Percentiles rank a stretch among this genome's conserved stretches.
Conservation (phyloP, 768 basidiomycete species). For the Hypsizygus marmoreus region DNA sequence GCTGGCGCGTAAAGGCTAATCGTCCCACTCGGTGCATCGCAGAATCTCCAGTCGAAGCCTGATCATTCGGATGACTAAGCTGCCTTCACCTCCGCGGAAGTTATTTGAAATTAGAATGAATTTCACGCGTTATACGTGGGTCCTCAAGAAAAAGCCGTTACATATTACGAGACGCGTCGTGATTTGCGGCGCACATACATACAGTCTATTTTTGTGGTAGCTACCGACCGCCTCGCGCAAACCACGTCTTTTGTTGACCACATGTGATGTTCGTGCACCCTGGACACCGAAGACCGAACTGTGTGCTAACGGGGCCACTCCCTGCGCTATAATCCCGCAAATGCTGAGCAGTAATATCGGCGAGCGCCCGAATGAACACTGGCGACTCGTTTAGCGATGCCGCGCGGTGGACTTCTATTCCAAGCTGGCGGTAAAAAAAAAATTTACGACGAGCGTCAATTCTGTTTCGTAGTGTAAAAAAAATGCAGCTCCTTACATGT, state of each 20-base stretch:
- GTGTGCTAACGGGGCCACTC: conserved; percentile 69
- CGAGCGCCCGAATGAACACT: conserved; percentile 91
- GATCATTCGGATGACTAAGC: no score
- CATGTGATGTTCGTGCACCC: conserved; percentile 92
- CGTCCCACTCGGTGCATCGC: no score
- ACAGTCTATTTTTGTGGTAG: conserved; percentile 6
- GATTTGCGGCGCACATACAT: conserved; percentile 1
- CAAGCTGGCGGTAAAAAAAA: conserved; percentile 58
- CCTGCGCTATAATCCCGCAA: conserved; percentile 63
- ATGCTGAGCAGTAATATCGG: conserved; percentile 86
- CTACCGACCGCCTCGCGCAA: conserved; percentile 71
- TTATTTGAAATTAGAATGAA: not conserved
- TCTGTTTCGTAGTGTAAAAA: conserved; percentile 11
- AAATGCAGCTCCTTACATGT: conserved; percentile 67
- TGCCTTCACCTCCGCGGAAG: conserved; percentile 2
- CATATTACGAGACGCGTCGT: conserved; percentile 13
- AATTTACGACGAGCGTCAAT: conserved; percentile 6
- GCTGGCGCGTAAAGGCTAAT: no score
- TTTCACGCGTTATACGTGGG: conserved; percentile 2
- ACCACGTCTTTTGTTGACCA: conserved; percentile 86
- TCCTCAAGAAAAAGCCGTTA: conserved; percentile 5
- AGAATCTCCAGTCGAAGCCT: no score
- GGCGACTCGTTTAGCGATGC: conserved; percentile 95
- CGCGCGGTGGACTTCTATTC: conserved; percentile 86
- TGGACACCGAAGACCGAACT: conserved; percentile 88